Evolutionary conservation across 108 stramenopile species (phyloP).

Genomic region (Cyclotella atomus): DNA sequence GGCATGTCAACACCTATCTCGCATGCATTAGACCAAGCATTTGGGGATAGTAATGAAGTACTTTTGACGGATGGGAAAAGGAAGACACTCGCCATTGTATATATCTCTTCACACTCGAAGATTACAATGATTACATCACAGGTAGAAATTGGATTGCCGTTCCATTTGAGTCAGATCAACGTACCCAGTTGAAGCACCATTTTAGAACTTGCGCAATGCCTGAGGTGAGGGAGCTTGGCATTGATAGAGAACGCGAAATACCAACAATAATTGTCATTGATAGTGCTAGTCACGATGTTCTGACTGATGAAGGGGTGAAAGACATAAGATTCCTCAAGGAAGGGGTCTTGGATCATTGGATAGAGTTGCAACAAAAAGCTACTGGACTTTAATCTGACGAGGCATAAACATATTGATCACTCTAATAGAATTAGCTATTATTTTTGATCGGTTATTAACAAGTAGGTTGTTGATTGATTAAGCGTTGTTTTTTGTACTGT

Average conservation of each 20-base stretch:
- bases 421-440: too few species aligned
- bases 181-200: conserved; percentile 55
- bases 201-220: conserved; percentile 59
- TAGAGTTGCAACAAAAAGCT: conserved; percentile 20
- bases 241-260: conserved; percentile 64
- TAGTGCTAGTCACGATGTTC: conserved; percentile 53
- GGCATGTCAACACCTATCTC: conserved; percentile 61
- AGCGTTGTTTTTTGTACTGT: too few species aligned
- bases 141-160: conserved; percentile 57
- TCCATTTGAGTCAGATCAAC: conserved; percentile 58
- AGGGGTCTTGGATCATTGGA: conserved; percentile 52
- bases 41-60: conserved; percentile 31
- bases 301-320: conserved; percentile 57
- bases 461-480: background rate
- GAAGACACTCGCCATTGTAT: conserved; percentile 56
- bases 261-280: conserved; percentile 71
- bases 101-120: conserved; percentile 64
- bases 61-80: conserved; percentile 33
- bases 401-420: too few species aligned
- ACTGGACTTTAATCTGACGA: too few species aligned
- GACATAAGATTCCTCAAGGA: conserved; percentile 54
- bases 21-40: conserved; percentile 44
- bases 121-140: conserved; percentile 46
- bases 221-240: conserved; percentile 54
- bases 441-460: background rate